These are phyloP conservation scores for Euphorbia pulcherrima DNA, from an alignment of 345 rosid species.

Conservation along the genomic window DNA sequence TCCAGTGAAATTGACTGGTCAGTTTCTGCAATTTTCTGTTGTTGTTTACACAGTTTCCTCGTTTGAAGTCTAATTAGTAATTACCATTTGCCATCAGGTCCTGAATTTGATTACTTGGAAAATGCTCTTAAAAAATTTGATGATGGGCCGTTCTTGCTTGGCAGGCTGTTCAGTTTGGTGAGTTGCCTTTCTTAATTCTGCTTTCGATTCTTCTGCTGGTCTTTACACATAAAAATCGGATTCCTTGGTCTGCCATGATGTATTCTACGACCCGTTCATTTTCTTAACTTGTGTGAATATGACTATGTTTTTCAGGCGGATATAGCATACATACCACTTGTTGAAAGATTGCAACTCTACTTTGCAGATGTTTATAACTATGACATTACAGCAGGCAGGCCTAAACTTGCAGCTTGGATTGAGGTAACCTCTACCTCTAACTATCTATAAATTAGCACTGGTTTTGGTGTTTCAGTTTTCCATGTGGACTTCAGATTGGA, in stretches of 20 bases:
- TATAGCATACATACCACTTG: constrained; percentile 63
- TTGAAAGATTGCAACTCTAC: constrained; percentile 59
- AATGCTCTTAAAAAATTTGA: constrained; percentile 54
- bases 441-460: too few relatives aligned
- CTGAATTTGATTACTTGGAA: constrained; percentile 73
- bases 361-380: constrained; percentile 45
- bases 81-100: constrained; percentile 42
- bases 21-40: constrained; percentile 8
- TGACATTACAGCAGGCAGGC: constrained; percentile 66
- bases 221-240: neutral
- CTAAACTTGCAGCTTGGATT: constrained; percentile 70
- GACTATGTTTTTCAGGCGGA: constrained; percentile 47
- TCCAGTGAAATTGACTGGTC: constrained; percentile 50
- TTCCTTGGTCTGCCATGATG: neutral
- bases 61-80: neutral
- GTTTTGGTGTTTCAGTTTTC: neutral
- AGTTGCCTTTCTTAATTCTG: constrained; percentile 12
- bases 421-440: constrained; percentile 34
- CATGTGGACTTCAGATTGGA: neutral
- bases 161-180: constrained; percentile 77
- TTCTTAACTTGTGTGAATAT: neutral
- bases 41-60: neutral
- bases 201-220: neutral
- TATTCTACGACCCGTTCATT: too few relatives aligned
- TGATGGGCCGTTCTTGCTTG: constrained; percentile 91